These are phyloP conservation scores for Ustilago crameri DNA, from an alignment of 1,284 basidiomycete genomes.

Conservation along the genomic window DNA sequence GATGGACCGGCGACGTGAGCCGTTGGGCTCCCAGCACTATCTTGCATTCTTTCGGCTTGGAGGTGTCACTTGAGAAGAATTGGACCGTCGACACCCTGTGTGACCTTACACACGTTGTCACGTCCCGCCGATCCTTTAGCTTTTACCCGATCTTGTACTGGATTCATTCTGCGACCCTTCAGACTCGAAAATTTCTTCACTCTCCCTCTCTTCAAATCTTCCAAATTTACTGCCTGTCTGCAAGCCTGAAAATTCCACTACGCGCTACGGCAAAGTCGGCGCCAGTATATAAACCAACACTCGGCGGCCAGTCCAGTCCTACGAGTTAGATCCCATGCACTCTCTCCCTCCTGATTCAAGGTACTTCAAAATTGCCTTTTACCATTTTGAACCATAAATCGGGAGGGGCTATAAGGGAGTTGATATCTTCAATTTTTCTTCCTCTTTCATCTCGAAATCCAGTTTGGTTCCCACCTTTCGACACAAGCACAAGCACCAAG, in stretches of 20 bases:
- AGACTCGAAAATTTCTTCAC: slow-evolving; percentile 20
- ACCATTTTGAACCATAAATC: slow-evolving; percentile 60
- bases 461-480: slow-evolving; percentile 23
- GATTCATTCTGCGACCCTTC: slow-evolving; percentile 9
- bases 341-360: slow-evolving; percentile 57
- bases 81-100: slow-evolving; percentile 1
- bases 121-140: slow-evolving; percentile 1
- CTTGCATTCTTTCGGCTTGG: too few relatives aligned
- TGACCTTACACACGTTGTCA: slow-evolving; percentile 3
- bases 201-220: not conserved
- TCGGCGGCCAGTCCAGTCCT: not conserved
- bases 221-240: not conserved
- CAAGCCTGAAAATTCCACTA: slow-evolving; percentile 5
- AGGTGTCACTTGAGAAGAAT: too few relatives aligned
- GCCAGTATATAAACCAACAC: slow-evolving; percentile 20
- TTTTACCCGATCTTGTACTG: not conserved
- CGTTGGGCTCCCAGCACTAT: not conserved
- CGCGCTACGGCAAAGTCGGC: slow-evolving; percentile 6
- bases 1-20: not conserved
- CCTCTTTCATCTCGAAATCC: slow-evolving; percentile 22
- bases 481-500: not conserved
- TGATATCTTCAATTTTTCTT: slow-evolving; percentile 49
- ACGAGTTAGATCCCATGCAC: slow-evolving; percentile 19
- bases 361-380: slow-evolving; percentile 59
- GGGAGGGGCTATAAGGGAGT: slow-evolving; percentile 52